Conservation (phyloP, 768 basidiomycete species). For the Leccinum variicolor region DNA sequence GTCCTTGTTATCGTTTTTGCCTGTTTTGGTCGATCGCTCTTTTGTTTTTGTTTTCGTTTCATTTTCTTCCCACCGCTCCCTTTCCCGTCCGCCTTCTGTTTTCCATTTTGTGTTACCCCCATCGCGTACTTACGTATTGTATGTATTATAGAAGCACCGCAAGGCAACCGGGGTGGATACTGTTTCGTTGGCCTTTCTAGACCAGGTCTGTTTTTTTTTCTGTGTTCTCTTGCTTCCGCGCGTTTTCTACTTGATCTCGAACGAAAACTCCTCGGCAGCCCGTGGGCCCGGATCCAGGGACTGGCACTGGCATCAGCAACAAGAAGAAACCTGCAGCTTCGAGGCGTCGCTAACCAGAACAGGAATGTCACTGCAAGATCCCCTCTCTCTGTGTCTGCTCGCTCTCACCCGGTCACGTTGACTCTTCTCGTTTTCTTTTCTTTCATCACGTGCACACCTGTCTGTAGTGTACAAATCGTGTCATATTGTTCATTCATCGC, state of each 20-base stretch:
- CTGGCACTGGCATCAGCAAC: background rate
- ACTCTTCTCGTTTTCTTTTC: background rate
- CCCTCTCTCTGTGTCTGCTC: background rate
- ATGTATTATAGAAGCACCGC: slow-evolving; percentile 20
- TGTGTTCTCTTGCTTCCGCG: background rate
- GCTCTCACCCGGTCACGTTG: background rate
- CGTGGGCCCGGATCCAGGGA: background rate
- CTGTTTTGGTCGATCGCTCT: background rate
- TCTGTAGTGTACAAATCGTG: background rate
- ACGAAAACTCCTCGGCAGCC: slow-evolving; percentile 5
- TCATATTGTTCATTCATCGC: background rate
- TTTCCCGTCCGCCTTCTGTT: background rate
- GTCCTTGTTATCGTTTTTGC: background rate
- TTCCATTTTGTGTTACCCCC: background rate
- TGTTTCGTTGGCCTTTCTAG: background rate
- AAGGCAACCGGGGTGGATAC: slow-evolving; percentile 17
- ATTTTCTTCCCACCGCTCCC: background rate
- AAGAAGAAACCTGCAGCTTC: slow-evolving; percentile 21
- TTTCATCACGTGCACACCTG: background rate
- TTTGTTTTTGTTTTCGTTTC: background rate
- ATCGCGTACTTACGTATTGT: background rate
- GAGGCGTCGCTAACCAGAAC: slow-evolving; percentile 23
- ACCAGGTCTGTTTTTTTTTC: slow-evolving; percentile 20
- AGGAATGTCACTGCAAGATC: background rate
- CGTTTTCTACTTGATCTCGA: background rate